Evolutionary conservation across 1,139 yeast genomes (phyloP).

Genomic region (Blastobotrys raffinosifermentans): DNA sequence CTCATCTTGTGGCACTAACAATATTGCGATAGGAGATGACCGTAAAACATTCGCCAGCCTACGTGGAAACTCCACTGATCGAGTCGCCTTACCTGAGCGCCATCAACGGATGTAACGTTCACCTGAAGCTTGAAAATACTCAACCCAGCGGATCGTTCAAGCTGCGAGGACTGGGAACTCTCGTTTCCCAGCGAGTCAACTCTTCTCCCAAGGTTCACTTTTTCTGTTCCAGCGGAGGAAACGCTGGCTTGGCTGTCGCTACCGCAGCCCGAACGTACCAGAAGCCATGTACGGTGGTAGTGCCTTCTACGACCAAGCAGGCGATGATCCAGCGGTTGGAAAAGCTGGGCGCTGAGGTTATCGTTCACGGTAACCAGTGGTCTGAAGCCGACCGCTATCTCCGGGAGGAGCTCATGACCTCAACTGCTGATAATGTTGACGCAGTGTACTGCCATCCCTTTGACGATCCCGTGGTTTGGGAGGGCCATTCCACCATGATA

Average conservation of each 20-base stretch:
- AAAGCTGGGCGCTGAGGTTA: slow-evolving; percentile 48
- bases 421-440: slow-evolving; percentile 25
- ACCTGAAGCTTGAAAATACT: slow-evolving; percentile 55
- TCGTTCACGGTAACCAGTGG: slow-evolving; percentile 53
- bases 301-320: slow-evolving; percentile 46
- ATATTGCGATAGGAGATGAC: too few species aligned
- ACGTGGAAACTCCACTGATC: slow-evolving; percentile 27
- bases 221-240: slow-evolving; percentile 67
- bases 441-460: slow-evolving; percentile 62
- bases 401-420: slow-evolving; percentile 35
- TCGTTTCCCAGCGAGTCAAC: slow-evolving; percentile 15
- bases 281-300: slow-evolving; percentile 57
- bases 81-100: slow-evolving; percentile 24
- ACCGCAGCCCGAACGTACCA: slow-evolving; percentile 45
- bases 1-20: too few species aligned
- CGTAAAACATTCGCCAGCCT: too few species aligned
- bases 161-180: slow-evolving; percentile 55
- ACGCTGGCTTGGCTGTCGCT: slow-evolving; percentile 76
- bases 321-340: slow-evolving; percentile 39
- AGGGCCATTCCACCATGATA: slow-evolving; percentile 57
- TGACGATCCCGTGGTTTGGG: slow-evolving; percentile 59
- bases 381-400: slow-evolving; percentile 60
- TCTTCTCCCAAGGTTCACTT: slow-evolving; percentile 38
- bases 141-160: slow-evolving; percentile 76
- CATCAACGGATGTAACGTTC: slow-evolving; percentile 42